Base-by-base conservation (phyloP, 2,329 filamentous ascomycete species). In the Aspergillus sp. region DNA sequence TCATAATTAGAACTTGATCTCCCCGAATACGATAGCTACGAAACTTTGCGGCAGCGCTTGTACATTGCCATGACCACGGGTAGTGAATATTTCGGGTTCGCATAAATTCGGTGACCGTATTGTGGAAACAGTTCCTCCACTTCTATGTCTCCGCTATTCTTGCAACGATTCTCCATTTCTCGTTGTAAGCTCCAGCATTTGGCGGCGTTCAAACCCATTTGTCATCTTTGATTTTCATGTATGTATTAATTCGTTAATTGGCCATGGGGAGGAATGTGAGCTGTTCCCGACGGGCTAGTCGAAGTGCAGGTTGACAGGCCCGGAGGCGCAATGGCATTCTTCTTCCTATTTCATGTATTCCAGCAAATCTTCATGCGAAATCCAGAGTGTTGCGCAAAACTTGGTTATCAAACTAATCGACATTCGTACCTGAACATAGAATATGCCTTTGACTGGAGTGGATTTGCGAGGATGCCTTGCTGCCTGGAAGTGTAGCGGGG, bases 51-150 rank as follows among this genome's bases (percentile, higher is more conserved):
- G 65, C 88, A 91, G 71, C 93, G 95, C 75, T 81, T 99, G 63
- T 89, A 96, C 77, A 98, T 93, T 69, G 95, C 95, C 65, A 97
- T 99, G 78, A 99, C 95, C n/a, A 90, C 93, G 68, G 95, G 95
- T 69, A 95, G 93, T 81, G 94, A 98, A 77, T 98, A 89, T 77
- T 99, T 99, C 78, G 95, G 95, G 64, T 98, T 99, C 79, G 94
- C 95, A 71, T 98, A 90, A 83, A 70, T 41, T 57, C 50, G 52
- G 57, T 60, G 45, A 43, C 52, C 43, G 53, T 55, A 23, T 61
- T 46, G 34, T 54, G 55, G 59, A 64, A 47, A 62, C 54, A 57
- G 57, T 63, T 61, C 48, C 56, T 48, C 47, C 49, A 9, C 31
- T 48, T 48, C 54, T 34, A 30, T 63, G 34, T 60, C 28, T 56